Evolutionary conservation across 306 rosid genomes (phyloP), one percentile per base, ranked within the genome.

Genomic region (Myrica gale): DNA sequence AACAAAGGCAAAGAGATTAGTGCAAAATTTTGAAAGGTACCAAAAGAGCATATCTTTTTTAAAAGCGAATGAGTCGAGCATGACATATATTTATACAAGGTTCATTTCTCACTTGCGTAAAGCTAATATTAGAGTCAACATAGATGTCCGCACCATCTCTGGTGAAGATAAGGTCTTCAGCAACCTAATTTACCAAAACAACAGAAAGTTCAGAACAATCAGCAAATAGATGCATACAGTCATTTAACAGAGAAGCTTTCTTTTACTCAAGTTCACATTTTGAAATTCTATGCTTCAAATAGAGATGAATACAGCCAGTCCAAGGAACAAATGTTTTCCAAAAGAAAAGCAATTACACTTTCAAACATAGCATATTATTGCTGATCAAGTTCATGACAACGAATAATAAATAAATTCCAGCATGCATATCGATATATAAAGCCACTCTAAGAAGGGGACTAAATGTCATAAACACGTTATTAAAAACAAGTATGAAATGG

Each of bases 141-240:
- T 90, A 92, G 46, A 95, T 82, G 85, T 95, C 93, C 69, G 93
- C 96, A 54, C 99, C 97, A 47, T 95, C 97, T 78, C 97, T 84
- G 80, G 74, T 51, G 79, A 95, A 95, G 68, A 89, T 83, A 62
- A 85, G 88, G 89, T 92, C 97, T 84, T 92, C 85, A 68, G 80
- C 87, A 82, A 95, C 97, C 99, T 95, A 89, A 74, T 80, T 70
- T 63, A 60, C 82, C 85, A 68, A 76, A 68, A 63, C 70, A 63
- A 21, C 42, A 74, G 26, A 55, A 66, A 76, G 73, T 68, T 85
- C 79, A 82, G 77, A 72, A 63, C 32, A 65, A 52, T 63, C 61
- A 71, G 60, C 32, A 52, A 53, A 42, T 50, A 23, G 26, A 21
- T 66, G 26, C n/a, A 66, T 32, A 47, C 10, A 23, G 7, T 17